A percentile compares a stretch with the other conserved stretches of the same genome.
These are phyloP conservation scores for Leishmania mexicana DNA, from an alignment of 208 protist species.

Conservation along the genomic window DNA sequence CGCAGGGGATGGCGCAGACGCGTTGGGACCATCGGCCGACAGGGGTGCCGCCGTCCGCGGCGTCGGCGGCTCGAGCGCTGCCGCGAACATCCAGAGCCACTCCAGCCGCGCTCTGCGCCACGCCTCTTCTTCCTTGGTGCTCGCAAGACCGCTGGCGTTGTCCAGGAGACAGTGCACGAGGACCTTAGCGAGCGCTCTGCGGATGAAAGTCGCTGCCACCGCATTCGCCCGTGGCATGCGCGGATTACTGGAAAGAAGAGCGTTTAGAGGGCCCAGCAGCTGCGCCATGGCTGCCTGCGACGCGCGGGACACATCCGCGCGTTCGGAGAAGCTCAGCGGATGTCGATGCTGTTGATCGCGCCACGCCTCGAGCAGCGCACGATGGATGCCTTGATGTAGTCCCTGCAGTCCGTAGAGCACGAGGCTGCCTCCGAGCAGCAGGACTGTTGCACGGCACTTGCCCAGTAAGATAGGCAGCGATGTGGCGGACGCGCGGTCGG, in stretches of 20 bases:
- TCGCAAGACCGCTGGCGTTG: slow-evolving; percentile 38
- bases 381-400: slow-evolving; percentile 13
- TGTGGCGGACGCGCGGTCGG: background rate
- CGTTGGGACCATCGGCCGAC: background rate
- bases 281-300: slow-evolving; percentile 22
- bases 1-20: background rate
- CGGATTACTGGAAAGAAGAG: slow-evolving; percentile 36
- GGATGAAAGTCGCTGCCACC: slow-evolving; percentile 30
- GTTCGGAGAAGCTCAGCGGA: background rate
- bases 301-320: background rate
- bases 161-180: slow-evolving; percentile 64
- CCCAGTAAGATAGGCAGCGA: slow-evolving; percentile 9
- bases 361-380: slow-evolving; percentile 12
- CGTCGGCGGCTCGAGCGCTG: slow-evolving; percentile 44
- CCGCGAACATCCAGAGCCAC: slow-evolving; percentile 52
- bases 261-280: slow-evolving; percentile 40
- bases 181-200: slow-evolving; percentile 53
- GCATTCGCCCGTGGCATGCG: slow-evolving; percentile 24
- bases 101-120: slow-evolving; percentile 40
- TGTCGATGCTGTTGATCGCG: background rate
- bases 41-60: slow-evolving; percentile 7
- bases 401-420: slow-evolving; percentile 56
- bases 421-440: slow-evolving; percentile 71
- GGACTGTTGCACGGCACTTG: slow-evolving; percentile 33
- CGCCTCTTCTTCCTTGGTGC: slow-evolving; percentile 28